Evolutionary conservation across 345 rosid genomes (phyloP).

Genomic region (Corymbia maculata): DNA sequence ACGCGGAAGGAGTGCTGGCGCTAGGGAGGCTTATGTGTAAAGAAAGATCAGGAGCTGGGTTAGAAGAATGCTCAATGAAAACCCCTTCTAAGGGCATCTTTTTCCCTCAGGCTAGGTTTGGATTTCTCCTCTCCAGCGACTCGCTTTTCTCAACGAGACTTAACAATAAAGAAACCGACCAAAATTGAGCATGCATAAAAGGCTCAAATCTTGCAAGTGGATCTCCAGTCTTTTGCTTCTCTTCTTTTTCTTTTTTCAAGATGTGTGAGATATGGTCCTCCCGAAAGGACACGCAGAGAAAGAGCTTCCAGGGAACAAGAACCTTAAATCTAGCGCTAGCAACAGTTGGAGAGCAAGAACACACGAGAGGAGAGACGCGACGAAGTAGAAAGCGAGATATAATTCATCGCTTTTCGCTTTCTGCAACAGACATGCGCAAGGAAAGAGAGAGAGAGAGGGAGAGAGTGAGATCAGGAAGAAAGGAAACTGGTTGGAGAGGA

Average conservation of each 20-base stretch:
- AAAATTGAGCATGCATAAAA: neutral
- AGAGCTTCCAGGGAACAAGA: neutral
- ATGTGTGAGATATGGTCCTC: neutral
- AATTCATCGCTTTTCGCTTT: neutral
- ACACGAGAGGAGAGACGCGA: neutral
- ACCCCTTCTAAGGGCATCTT: conserved; percentile 46
- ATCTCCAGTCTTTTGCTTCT: neutral
- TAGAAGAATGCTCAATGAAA: conserved; percentile 34
- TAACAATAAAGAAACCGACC: neutral
- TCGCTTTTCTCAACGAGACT: neutral
- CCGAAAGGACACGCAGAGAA: neutral
- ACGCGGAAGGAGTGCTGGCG: conserved; percentile 1
- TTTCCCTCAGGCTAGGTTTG: neutral
- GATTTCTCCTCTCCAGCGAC: neutral
- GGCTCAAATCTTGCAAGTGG: neutral
- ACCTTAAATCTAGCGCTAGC: neutral
- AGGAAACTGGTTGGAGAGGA: conserved; percentile 1
- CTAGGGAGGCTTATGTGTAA: conserved; percentile 63
- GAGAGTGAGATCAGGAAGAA: neutral
- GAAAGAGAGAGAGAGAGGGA: conserved; percentile 1
- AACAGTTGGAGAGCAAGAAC: conserved; percentile 4
- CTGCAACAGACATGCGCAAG: conserved; percentile 40
- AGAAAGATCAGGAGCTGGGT: conserved; percentile 61
- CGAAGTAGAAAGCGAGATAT: conserved; percentile 1
- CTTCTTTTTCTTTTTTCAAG: neutral